Base-by-base conservation (phyloP, 2,329 filamentous ascomycete genomes). In the Massarina eburnea region DNA sequence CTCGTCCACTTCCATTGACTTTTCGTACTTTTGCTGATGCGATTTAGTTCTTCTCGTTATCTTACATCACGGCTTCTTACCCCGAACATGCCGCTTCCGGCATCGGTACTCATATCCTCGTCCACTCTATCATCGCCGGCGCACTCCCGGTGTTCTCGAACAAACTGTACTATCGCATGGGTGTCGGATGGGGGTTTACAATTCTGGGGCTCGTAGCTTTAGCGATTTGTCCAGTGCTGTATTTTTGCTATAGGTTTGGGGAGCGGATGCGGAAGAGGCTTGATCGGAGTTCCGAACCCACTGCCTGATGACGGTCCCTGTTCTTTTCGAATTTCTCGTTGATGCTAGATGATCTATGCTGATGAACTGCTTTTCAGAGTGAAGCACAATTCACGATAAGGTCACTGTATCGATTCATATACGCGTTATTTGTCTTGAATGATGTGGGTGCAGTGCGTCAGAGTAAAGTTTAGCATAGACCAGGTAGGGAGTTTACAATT, bases 221-320 rank as follows among this genome's bases (percentile, higher is more conserved):
- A 3, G 76, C 74, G 5, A 88, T 86, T 65, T 71, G 86, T 21
- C 84, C 86, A 0, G 83, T 86, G 58, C 86, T 86, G 0, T 83
- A 85, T 59, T 60, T 89, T 5, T 86, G 90, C 64, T 86, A 85
- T 71, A 80, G 76, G 53, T 88, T 86, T 61, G 86, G 86, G 20
- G 69, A 66, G 8, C 15, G 46, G 35, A 82, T 89, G 34, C 30
- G 46, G 36, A 20, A 38, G 32, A 35, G 15, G 7, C 15, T 30
- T 14, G 27, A 30, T 14, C 27, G 12, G 32, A 35, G 32, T 19
- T n/a, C n/a, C n/a, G n/a, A n/a, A n/a, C n/a, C n/a, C n/a, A n/a
- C n/a, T n/a, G n/a, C n/a, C n/a, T n/a, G n/a, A n/a, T n/a, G n/a
- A n/a, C n/a, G n/a, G n/a, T n/a, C n/a, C n/a, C n/a, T n/a, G n/a